Evolutionary conservation across 129 eudicot genomes (phyloP).

Genomic region (Lactuca sativa): DNA sequence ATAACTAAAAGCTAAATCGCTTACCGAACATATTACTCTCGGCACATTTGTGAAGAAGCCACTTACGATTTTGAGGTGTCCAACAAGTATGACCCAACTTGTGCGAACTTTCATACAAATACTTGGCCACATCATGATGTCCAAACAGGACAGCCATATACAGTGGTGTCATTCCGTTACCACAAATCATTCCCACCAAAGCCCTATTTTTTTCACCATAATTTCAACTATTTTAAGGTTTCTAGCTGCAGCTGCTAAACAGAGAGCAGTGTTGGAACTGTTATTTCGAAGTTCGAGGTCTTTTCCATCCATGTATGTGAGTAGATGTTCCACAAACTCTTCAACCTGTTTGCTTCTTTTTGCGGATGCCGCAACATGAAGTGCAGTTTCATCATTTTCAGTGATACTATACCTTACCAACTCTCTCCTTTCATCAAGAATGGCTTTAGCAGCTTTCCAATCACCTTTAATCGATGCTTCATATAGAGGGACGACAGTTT

Average conservation of each 20-base stretch:
- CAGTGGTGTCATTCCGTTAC: constrained; percentile 15
- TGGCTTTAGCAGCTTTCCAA: constrained; percentile 39
- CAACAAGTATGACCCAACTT: constrained; percentile 11
- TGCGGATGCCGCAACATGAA: constrained; percentile 43
- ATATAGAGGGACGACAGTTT: constrained; percentile 13
- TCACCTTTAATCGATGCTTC: constrained; percentile 24
- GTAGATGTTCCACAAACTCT: constrained; percentile 29
- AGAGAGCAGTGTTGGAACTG: constrained; percentile 32
- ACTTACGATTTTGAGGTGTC: constrained; percentile 20
- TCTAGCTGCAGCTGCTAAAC: constrained; percentile 40
- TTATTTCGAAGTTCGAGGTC: constrained; percentile 30
- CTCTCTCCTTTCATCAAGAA: background rate
- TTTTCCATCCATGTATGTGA: constrained; percentile 16
- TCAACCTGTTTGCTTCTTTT: background rate
- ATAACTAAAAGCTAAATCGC: background rate
- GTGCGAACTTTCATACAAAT: constrained; percentile 14
- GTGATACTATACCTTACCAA: constrained; percentile 27
- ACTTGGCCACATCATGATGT: constrained; percentile 27
- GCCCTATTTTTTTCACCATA: constrained; percentile 19
- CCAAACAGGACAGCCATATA: constrained; percentile 2
- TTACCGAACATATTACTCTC: constrained; percentile 33
- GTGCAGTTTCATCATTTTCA: constrained; percentile 39
- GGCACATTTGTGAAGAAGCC: constrained; percentile 25
- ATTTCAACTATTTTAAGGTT: constrained; percentile 16
- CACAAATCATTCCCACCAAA: constrained; percentile 21